A percentile compares a stretch with the other conserved stretches of the same genome.
phyloP scores from a whole-genome alignment of 2,329 filamentous ascomycete species.

The Periconia macrospinosa region DNA sequence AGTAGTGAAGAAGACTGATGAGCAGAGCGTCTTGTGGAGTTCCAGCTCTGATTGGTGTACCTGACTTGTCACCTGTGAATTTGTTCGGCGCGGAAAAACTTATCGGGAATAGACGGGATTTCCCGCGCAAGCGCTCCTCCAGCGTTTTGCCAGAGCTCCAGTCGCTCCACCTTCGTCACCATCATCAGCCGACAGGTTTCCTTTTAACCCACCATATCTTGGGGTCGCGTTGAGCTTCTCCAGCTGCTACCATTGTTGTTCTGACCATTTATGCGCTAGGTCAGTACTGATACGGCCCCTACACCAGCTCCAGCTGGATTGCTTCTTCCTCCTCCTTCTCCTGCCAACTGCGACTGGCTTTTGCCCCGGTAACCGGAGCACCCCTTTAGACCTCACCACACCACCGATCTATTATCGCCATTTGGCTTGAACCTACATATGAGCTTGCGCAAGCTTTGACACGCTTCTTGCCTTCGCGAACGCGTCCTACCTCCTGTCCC shows the following conservation, averaged over 20 bases:
- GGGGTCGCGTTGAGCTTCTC: constrained; percentile 21
- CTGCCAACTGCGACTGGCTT: constrained; percentile 13
- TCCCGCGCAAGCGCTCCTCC: constrained; percentile 6
- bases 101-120: constrained; percentile 2
- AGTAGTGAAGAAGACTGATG: too few relatives aligned
- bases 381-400: constrained; percentile 14
- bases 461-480: constrained; percentile 11
- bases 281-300: constrained; percentile 8
- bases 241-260: constrained; percentile 13
- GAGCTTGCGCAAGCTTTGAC: constrained; percentile 17
- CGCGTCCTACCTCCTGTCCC: constrained; percentile 16
- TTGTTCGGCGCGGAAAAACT: not conserved
- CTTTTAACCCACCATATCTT: constrained; percentile 3
- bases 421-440: constrained; percentile 19
- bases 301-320: constrained; percentile 25
- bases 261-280: not conserved
- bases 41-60: too few relatives aligned
- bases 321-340: constrained; percentile 16
- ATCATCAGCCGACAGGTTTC: constrained; percentile 16
- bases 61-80: too few relatives aligned
- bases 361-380: constrained; percentile 13
- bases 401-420: not conserved
- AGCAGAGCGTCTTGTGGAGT: too few relatives aligned
- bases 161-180: constrained; percentile 3
- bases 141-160: not conserved